Percentiles rank a stretch among this genome's conserved stretches.
These are phyloP conservation scores for Telfairia occidentalis DNA, from an alignment of 331 rosid genomes.

Conservation along the genomic window DNA sequence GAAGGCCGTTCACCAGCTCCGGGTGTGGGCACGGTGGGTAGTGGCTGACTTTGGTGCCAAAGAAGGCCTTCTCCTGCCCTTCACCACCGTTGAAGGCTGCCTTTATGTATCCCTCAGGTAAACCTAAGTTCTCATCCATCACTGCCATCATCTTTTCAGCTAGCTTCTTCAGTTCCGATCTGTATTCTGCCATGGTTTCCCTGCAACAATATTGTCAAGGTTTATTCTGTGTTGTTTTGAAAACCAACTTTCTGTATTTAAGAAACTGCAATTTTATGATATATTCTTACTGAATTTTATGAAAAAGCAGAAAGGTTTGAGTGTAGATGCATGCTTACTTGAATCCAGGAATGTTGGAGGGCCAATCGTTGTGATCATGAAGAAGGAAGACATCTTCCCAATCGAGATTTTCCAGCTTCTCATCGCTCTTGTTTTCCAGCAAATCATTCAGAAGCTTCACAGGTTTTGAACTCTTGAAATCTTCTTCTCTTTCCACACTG, in stretches of 20 bases:
- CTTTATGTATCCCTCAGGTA: constrained; percentile 58
- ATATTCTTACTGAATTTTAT: background rate
- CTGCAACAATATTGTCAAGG: constrained; percentile 20
- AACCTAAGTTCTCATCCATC: constrained; percentile 84
- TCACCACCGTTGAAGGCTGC: constrained; percentile 58
- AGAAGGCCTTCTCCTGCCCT: constrained; percentile 45
- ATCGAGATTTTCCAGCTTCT: constrained; percentile 52
- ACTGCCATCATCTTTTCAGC: constrained; percentile 62
- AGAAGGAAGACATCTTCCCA: constrained; percentile 95
- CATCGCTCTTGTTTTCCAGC: constrained; percentile 29
- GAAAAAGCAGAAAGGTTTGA: background rate
- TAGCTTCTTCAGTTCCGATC: constrained; percentile 53
- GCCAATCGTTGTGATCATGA: constrained; percentile 68
- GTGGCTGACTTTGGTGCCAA: constrained; percentile 96
- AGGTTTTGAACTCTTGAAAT: constrained; percentile 47
- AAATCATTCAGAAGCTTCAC: constrained; percentile 40
- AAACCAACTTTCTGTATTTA: background rate
- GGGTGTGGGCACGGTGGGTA: constrained; percentile 89
- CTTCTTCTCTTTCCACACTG: constrained; percentile 67
- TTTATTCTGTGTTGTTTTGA: background rate
- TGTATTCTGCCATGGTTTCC: constrained; percentile 72
- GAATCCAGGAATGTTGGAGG: constrained; percentile 57
- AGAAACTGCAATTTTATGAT: background rate
- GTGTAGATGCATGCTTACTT: constrained; percentile 30
- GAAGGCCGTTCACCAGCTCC: constrained; percentile 67